Evolutionary conservation across 371 early-diverging fungal genomes (phyloP).

Genomic region (Mortierella sp.): DNA sequence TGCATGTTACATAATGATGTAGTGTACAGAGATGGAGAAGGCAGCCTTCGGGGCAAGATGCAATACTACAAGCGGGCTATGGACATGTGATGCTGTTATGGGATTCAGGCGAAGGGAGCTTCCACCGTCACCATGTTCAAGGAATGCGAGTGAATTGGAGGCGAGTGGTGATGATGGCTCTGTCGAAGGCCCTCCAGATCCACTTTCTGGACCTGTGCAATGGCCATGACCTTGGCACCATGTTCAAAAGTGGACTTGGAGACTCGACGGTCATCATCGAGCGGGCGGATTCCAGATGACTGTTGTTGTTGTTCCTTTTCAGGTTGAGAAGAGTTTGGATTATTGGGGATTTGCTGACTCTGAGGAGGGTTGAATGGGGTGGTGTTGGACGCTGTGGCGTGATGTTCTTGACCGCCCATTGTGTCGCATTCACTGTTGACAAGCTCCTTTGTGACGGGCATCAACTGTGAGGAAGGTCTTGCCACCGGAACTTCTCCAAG

Average conservation of each 20-base stretch:
- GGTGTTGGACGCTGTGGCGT: slow-evolving; percentile 27
- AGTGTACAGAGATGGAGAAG: too few relatives aligned
- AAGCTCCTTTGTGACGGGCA: slow-evolving; percentile 28
- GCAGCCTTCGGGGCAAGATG: too few relatives aligned
- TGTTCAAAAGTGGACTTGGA: slow-evolving; percentile 32
- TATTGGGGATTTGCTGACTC: not conserved
- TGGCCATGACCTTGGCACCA: slow-evolving; percentile 39
- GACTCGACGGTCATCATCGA: slow-evolving; percentile 14
- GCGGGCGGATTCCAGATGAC: not conserved
- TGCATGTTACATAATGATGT: too few relatives aligned
- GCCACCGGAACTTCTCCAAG: slow-evolving; percentile 5
- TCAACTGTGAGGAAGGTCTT: slow-evolving; percentile 35
- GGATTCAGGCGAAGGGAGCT: slow-evolving; percentile 26
- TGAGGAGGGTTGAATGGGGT: slow-evolving; percentile 8
- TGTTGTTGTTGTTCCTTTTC: slow-evolving; percentile 1
- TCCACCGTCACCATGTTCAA: slow-evolving; percentile 36
- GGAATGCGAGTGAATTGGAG: slow-evolving; percentile 26
- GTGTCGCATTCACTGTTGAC: slow-evolving; percentile 38
- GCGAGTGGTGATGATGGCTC: slow-evolving; percentile 22
- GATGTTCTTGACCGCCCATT: slow-evolving; percentile 28
- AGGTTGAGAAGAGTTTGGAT: not conserved
- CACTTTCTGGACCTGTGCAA: slow-evolving; percentile 40
- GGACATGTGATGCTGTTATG: not conserved
- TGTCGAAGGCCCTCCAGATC: slow-evolving; percentile 51
- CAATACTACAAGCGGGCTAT: too few relatives aligned